phyloP scores from a whole-genome alignment of 805 yeast species.

The Yarrowia sp. region DNA sequence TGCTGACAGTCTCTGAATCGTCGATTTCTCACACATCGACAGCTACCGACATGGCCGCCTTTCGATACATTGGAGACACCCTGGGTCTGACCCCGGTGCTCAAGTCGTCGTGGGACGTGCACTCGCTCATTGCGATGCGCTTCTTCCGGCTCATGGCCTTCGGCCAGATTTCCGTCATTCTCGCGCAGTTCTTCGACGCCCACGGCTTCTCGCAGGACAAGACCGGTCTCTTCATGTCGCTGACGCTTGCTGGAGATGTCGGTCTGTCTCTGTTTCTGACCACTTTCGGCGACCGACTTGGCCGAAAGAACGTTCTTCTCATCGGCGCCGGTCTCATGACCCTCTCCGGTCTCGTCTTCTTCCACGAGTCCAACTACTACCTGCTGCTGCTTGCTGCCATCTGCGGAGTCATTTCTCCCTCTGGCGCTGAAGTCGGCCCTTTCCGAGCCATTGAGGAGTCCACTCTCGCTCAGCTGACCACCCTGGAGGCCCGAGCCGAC shows the following conservation, averaged over 20 bases:
- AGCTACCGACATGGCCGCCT: background rate
- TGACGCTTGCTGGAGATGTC: constrained; percentile 78
- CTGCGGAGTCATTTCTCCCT: constrained; percentile 81
- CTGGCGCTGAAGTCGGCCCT: constrained; percentile 90
- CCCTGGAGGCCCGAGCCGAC: constrained; percentile 51
- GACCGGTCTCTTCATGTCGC: constrained; percentile 79
- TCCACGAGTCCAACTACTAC: constrained; percentile 52
- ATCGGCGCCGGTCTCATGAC: constrained; percentile 68
- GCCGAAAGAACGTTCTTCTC: constrained; percentile 62
- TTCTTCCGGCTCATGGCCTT: constrained; percentile 70
- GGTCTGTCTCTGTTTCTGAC: constrained; percentile 65
- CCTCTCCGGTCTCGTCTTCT: constrained; percentile 62
- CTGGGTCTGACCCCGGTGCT: constrained; percentile 23
- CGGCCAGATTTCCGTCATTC: constrained; percentile 75
- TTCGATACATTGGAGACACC: constrained; percentile 2
- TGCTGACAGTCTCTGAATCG: no score
- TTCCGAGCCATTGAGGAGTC: constrained; percentile 85
- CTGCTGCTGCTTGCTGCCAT: constrained; percentile 68
- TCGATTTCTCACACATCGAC: no score
- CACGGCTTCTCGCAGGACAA: constrained; percentile 53
- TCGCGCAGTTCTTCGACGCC: constrained; percentile 62
- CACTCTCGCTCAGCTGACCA: constrained; percentile 71
- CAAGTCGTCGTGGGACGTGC: constrained; percentile 46
- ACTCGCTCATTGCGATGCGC: constrained; percentile 64
- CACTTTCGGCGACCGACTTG: constrained; percentile 71